Conservation (phyloP, 805 yeast species). For the Cyberlindnera samutprakarnensis region DNA sequence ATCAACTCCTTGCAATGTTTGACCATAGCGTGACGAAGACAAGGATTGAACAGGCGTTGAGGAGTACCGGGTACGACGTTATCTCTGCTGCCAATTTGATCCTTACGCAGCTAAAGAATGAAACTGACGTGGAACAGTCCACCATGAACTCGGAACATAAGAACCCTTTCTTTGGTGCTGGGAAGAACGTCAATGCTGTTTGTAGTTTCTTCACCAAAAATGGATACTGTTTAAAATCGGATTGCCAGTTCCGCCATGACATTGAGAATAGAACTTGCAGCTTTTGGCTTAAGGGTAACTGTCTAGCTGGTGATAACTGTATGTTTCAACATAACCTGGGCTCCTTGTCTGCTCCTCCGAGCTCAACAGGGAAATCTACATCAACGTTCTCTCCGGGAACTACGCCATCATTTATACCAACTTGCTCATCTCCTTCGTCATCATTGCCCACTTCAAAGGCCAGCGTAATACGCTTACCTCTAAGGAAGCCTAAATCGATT, state of each 20-base stretch:
- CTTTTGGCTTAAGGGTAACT: constrained; percentile 38
- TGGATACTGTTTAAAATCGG: constrained; percentile 36
- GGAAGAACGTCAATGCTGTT: constrained; percentile 19
- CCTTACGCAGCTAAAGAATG: constrained; percentile 14
- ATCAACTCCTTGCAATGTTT: constrained; percentile 26
- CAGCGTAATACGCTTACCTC: constrained; percentile 12
- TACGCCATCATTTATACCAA: constrained; percentile 3
- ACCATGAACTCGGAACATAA: background rate
- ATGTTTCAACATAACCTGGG: constrained; percentile 29
- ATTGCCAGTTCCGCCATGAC: constrained; percentile 41
- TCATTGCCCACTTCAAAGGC: constrained; percentile 4
- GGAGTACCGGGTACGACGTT: constrained; percentile 29
- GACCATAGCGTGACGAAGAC: constrained; percentile 24
- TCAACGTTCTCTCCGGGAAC: constrained; percentile 3
- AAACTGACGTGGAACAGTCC: background rate
- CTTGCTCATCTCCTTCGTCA: background rate
- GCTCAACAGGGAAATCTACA: background rate
- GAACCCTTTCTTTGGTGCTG: constrained; percentile 7
- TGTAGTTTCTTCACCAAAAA: constrained; percentile 34
- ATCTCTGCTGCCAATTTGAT: constrained; percentile 18
- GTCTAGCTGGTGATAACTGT: constrained; percentile 36
- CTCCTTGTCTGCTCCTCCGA: constrained; percentile 1
- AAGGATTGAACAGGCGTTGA: constrained; percentile 30
- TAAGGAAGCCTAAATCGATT: constrained; percentile 14
- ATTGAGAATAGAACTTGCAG: constrained; percentile 33